A percentile compares a stretch with the other conserved stretches of the same genome.
Conservation (phyloP, 257 asterid genomes). For the Nicotiana otophora region DNA sequence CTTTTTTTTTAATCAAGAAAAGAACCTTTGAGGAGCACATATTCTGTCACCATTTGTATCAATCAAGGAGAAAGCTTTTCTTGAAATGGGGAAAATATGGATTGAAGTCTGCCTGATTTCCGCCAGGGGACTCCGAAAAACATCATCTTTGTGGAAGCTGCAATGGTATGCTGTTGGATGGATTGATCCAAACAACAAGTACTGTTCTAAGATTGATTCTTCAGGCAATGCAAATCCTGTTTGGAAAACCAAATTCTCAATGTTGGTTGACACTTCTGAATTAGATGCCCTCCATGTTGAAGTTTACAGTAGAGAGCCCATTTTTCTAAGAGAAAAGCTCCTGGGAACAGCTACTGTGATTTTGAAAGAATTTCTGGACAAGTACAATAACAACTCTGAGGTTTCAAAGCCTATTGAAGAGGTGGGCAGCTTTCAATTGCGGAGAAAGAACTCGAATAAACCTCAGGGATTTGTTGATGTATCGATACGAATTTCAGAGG, state of each 20-base stretch:
- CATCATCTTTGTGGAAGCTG: slow-evolving; percentile 57
- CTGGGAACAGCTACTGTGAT: slow-evolving; percentile 61
- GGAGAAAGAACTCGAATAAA: slow-evolving; percentile 55
- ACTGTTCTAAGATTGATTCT: slow-evolving; percentile 72
- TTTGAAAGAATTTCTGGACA: slow-evolving; percentile 70
- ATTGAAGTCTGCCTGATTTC: slow-evolving; percentile 74
- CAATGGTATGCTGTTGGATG: slow-evolving; percentile 90
- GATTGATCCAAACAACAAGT: slow-evolving; percentile 60
- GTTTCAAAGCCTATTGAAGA: slow-evolving; percentile 56
- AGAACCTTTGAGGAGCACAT: slow-evolving; percentile 14
- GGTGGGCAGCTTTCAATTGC: slow-evolving; percentile 79
- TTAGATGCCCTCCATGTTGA: slow-evolving; percentile 47
- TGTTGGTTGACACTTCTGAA: slow-evolving; percentile 40
- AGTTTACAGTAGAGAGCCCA: slow-evolving; percentile 72
- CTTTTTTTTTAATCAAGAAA: slow-evolving; percentile 38
- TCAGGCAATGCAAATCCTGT: slow-evolving; percentile 66
- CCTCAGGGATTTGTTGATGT: slow-evolving; percentile 69
- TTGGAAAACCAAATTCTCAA: slow-evolving; percentile 71
- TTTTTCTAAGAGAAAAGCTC: slow-evolving; percentile 62
- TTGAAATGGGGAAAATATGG: slow-evolving; percentile 54
- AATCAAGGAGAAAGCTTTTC: neutral
- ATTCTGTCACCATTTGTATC: slow-evolving; percentile 14
- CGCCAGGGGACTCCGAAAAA: slow-evolving; percentile 59
- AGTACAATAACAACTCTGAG: slow-evolving; percentile 37
- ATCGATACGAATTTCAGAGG: slow-evolving; percentile 55